Base-by-base conservation (phyloP, 2,329 filamentous ascomycete genomes). In the Diaporthe sp. region DNA sequence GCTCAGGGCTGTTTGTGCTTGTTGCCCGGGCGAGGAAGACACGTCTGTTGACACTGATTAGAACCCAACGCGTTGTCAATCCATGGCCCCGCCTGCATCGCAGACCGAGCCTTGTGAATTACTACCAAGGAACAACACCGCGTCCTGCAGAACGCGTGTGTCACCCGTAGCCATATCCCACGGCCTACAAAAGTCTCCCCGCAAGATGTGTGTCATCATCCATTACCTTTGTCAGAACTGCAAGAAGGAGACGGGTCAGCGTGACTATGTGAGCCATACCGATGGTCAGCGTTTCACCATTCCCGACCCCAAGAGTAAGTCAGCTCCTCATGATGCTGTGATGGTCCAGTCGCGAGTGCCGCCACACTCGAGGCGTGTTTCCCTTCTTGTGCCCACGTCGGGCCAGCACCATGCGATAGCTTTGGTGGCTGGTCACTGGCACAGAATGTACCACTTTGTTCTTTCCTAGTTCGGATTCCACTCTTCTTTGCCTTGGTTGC, bases 151-250 rank as follows among this genome's bases (percentile, higher is more conserved):
- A 10, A 12, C 8, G 4, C 8, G 2, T 28, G 39, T 5, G 8
- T n/a, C 3, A 19, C 8, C 4, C 39, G 22, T 3, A 25, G 7
- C 4, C 22, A 22, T 2, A 4, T 22, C 6, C 2, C 13, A 15
- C 10, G 5, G 9, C 13, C 7, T 34, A 7, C 25, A n/a, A 67
- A 12, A 5, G 25, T 17, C 1, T 22, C 2, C 44, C 2, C 8
- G 3, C 25, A 68, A 37, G 19, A 73, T 68, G 59, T 68, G 59
- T 22, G 19, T 73, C 19, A 12, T 57, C 25, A 39, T 73, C 19
- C 17, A 34, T 3, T 57, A 68, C 37, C 6, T 15, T 34, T 73
- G 71, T 28, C 59, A 57, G 37, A 28, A 25, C 3, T 73, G 59
- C 28, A 34, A 25, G 28, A 3, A 46, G 49, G 28, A 31, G 10